Percentiles rank a stretch among this genome's conserved stretches.
These are phyloP conservation scores for Macroventuria anomochaeta DNA, from an alignment of 2,329 filamentous ascomycete species.

Conservation along the genomic window DNA sequence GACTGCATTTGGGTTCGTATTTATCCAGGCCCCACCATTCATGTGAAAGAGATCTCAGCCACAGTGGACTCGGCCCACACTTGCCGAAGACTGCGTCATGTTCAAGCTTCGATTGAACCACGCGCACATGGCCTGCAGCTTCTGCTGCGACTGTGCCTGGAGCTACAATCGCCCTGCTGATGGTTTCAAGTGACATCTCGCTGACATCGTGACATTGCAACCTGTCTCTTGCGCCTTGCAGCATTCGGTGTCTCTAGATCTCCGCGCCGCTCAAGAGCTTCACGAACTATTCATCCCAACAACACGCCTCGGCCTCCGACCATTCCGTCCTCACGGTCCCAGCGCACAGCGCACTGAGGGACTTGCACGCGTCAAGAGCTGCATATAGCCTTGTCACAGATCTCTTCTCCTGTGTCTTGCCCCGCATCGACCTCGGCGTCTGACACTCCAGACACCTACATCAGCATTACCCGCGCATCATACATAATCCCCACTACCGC, in stretches of 20 bases:
- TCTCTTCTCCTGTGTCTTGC: conserved; percentile 3
- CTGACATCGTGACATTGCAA: background rate
- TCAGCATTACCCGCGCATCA: conserved; percentile 14
- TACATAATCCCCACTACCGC: conserved; percentile 7
- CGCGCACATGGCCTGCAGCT: conserved; percentile 7
- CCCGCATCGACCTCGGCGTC: conserved; percentile 17
- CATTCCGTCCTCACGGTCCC: conserved; percentile 9
- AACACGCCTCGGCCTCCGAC: conserved; percentile 11
- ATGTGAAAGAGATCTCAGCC: conserved; percentile 11
- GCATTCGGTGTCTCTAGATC: background rate
- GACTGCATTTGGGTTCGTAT: conserved; percentile 2
- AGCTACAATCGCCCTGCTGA: conserved; percentile 3
- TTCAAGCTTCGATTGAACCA: conserved; percentile 12
- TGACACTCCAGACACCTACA: conserved; percentile 15
- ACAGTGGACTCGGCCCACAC: conserved; percentile 10
- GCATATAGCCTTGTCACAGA: conserved; percentile 5
- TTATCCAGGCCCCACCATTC: conserved; percentile 6
- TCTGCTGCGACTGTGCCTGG: background rate
- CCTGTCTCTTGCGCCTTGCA: background rate
- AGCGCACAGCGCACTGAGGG: conserved; percentile 7
- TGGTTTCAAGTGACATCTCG: background rate
- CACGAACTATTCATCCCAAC: conserved; percentile 11
- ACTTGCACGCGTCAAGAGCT: conserved; percentile 17
- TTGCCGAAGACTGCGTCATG: conserved; percentile 16
- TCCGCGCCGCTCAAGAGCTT: background rate